Percentiles rank a stretch among this genome's conserved stretches.
phyloP scores from a whole-genome alignment of 2,329 filamentous ascomycete genomes.

The Phialophora verrucosa region DNA sequence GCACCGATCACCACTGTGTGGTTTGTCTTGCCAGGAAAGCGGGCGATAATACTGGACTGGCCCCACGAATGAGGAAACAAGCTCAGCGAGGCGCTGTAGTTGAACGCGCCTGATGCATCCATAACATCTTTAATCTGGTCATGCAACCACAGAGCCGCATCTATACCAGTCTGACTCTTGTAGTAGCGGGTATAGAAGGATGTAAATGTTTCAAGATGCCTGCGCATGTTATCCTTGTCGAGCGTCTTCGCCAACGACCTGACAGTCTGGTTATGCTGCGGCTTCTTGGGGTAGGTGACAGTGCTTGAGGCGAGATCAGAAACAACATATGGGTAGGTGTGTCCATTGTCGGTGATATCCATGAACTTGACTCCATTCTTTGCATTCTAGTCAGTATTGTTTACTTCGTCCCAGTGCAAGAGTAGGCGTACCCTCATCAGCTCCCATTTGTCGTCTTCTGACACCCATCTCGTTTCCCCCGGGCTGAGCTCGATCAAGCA shows the following conservation, averaged over 20 bases:
- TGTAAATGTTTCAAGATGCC: constrained; percentile 74
- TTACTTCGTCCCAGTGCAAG: constrained; percentile 20
- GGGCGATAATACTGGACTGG: constrained; percentile 89
- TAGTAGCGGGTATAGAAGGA: constrained; percentile 65
- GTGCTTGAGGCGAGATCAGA: constrained; percentile 46
- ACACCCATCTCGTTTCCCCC: constrained; percentile 82
- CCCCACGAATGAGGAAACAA: constrained; percentile 84
- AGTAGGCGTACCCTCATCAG: constrained; percentile 70
- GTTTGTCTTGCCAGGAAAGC: constrained; percentile 82
- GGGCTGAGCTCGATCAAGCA: constrained; percentile 85
- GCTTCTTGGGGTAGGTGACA: constrained; percentile 69
- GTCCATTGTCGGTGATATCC: constrained; percentile 81
- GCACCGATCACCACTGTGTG: constrained; percentile 88
- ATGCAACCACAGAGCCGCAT: constrained; percentile 89
- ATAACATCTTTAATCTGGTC: constrained; percentile 75
- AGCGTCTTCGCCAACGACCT: constrained; percentile 70
- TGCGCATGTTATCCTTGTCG: constrained; percentile 75
- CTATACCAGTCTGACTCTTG: constrained; percentile 68
- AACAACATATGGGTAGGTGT: constrained; percentile 60
- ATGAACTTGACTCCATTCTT: constrained; percentile 88
- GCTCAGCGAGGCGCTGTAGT: constrained; percentile 69
- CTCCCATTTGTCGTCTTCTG: constrained; percentile 94
- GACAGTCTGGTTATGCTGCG: constrained; percentile 69
- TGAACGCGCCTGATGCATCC: constrained; percentile 70
- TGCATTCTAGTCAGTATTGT: constrained; percentile 5